Base-by-base conservation (phyloP, 192 early-diverging fungal genomes). In the Linderina pennispora region DNA sequence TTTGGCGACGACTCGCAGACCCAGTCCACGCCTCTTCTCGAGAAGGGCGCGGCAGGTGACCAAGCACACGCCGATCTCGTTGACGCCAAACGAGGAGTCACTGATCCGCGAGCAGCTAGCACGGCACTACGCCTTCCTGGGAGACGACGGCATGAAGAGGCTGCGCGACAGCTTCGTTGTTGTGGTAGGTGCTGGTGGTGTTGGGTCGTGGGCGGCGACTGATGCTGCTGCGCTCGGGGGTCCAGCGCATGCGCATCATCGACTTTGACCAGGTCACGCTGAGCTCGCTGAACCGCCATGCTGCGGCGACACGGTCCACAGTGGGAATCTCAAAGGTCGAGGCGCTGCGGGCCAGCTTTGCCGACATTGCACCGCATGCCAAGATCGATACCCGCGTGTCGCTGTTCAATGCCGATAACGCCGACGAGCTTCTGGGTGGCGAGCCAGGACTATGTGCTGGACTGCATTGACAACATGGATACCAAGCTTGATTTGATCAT, bases 231-330 rank as follows among this genome's bases (percentile, higher is more conserved):
- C 77, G 94, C 36, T 84, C 89, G 13, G 96, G 95, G 17, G 87
- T 96, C 1, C 82, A 83, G 48, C 76, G 76, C 21, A 69, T 98
- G 25, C 80, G 94, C 15, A 61, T 98, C 23, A 92, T 98, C 41
- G 96, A 98, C 46, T 98, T 98, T 72, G 96, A 98, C 69, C 92
- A 97, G 66, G 94, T 98, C 13, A 90, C 92, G 1, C 67, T 97
- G 17, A 91, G 89, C 31, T 82, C 79, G n/a, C 73, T 98, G 48
- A 98, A 98, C 65, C 76, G 95, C 32, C 95, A 98, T 43, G 91
- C 92, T 0, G 90, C 95, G 2, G 93, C 93, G 6, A 88, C 84
- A 0, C 81, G 85, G n/a, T 81, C 79, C 1, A 91, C 91, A 53
- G 91, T 96, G 6, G 92, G 93, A 3, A 91, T 78, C 2, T 81